Evolutionary conservation across 148 eudicot genomes (phyloP).

Genomic region (Limonium bicolor): DNA sequence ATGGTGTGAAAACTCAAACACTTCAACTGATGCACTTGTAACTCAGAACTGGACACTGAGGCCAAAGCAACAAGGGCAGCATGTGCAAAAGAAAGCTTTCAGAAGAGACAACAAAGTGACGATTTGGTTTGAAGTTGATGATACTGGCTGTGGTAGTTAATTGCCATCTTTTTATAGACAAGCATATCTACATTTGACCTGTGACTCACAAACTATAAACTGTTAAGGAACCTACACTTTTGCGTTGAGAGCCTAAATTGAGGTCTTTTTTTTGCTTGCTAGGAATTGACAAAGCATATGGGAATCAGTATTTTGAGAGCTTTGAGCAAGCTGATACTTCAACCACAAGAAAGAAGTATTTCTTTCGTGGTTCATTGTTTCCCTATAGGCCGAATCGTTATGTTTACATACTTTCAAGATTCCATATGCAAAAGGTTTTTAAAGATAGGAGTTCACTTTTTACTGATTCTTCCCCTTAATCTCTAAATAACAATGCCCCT

Average conservation of each 20-base stretch:
- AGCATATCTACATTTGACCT: not conserved
- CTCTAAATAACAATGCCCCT: too few species aligned
- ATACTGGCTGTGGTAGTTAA: slow-evolving; percentile 75
- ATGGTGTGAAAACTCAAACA: slow-evolving; percentile 62
- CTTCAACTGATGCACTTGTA: slow-evolving; percentile 8
- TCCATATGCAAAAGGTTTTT: too few species aligned
- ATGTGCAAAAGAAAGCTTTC: slow-evolving; percentile 19
- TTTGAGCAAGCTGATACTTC: slow-evolving; percentile 99
- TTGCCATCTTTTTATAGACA: not conserved
- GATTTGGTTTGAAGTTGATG: slow-evolving; percentile 95
- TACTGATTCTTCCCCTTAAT: too few species aligned
- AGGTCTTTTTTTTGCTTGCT: slow-evolving; percentile 4
- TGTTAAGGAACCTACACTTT: too few species aligned
- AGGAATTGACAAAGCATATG: slow-evolving; percentile 95
- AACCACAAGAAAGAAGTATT: slow-evolving; percentile 84
- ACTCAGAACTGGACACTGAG: slow-evolving; percentile 21
- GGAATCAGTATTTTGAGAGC: slow-evolving; percentile 96
- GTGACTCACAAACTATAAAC: too few species aligned
- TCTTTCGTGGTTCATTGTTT: too few species aligned
- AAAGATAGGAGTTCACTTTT: too few species aligned
- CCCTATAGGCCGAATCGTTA: too few species aligned
- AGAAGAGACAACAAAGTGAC: slow-evolving; percentile 41
- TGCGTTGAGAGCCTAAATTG: too few species aligned
- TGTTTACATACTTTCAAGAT: too few species aligned
- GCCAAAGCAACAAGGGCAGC: slow-evolving; percentile 21